These are phyloP conservation scores for Hyphodiscus sp. DNA, from an alignment of 2,329 filamentous ascomycete genomes.

Conservation along the genomic window DNA sequence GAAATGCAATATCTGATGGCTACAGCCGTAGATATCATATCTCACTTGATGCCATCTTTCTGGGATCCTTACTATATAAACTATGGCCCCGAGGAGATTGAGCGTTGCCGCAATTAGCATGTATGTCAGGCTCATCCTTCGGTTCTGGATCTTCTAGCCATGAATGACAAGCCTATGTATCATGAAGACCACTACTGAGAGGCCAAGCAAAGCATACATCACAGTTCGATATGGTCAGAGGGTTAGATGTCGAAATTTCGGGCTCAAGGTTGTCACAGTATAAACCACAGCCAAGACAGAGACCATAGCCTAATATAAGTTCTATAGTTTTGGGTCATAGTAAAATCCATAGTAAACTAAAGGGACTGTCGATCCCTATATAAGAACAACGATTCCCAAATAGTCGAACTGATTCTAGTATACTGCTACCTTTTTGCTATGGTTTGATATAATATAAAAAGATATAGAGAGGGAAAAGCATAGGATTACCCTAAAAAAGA, in stretches of 20 bases:
- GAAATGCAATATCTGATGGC: constrained; percentile 29
- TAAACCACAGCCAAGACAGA: too few relatives aligned
- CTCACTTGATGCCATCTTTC: constrained; percentile 21
- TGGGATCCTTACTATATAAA: constrained; percentile 20
- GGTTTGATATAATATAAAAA: constrained; percentile 34
- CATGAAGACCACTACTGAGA: constrained; percentile 24
- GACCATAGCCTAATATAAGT: constrained; percentile 32
- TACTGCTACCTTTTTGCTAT: constrained; percentile 30
- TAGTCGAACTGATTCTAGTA: constrained; percentile 34
- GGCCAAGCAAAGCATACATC: constrained; percentile 20
- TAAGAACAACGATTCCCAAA: constrained; percentile 33
- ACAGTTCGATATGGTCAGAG: constrained; percentile 18
- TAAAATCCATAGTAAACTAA: constrained; percentile 37
- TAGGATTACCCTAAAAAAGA: too few relatives aligned
- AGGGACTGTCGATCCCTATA: constrained; percentile 34
- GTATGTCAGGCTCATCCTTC: constrained; percentile 15
- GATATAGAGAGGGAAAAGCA: too few relatives aligned
- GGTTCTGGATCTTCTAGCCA: constrained; percentile 14
- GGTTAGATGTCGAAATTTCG: constrained; percentile 12
- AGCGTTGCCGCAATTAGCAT: constrained; percentile 8
- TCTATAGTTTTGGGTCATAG: constrained; percentile 31
- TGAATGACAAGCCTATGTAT: constrained; percentile 19
- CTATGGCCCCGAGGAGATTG: constrained; percentile 13
- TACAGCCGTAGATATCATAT: constrained; percentile 24
- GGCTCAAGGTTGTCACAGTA: constrained; percentile 18